phyloP scores from a whole-genome alignment of 352 stramenopile species.

The Phytophthora sp. region DNA sequence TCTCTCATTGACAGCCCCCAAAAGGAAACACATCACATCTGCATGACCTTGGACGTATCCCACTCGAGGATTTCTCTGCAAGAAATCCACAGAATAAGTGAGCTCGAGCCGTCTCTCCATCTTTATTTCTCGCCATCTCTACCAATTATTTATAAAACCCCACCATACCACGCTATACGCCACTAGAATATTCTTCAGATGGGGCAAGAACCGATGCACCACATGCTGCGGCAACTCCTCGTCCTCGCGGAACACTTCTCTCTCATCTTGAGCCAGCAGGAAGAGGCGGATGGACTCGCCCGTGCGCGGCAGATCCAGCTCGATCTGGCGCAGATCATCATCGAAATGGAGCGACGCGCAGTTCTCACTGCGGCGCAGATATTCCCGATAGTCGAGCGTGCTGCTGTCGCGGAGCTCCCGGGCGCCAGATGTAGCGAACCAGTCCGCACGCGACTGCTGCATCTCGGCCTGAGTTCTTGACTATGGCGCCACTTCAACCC shows the following conservation, averaged over 20 bases:
- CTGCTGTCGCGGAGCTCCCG: slow-evolving; percentile 42
- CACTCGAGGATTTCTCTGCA: slow-evolving; percentile 67
- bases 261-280: slow-evolving; percentile 38
- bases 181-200: slow-evolving; percentile 60
- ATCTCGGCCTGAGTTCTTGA: slow-evolving; percentile 20
- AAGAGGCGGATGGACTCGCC: slow-evolving; percentile 61
- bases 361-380: slow-evolving; percentile 38
- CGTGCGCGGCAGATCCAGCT: slow-evolving; percentile 70
- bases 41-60: slow-evolving; percentile 80
- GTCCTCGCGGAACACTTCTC: slow-evolving; percentile 12
- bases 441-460: slow-evolving; percentile 40
- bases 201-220: slow-evolving; percentile 38
- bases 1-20: slow-evolving; percentile 50
- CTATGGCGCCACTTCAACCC: slow-evolving; percentile 23
- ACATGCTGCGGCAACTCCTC: slow-evolving; percentile 32
- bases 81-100: neutral
- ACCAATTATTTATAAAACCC: neutral
- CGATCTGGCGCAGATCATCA: slow-evolving; percentile 73
- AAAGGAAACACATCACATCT: slow-evolving; percentile 73
- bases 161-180: slow-evolving; percentile 63
- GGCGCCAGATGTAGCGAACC: slow-evolving; percentile 54
- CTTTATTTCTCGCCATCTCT: neutral
- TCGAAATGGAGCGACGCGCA: slow-evolving; percentile 41
- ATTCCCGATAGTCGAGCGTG: slow-evolving; percentile 49
- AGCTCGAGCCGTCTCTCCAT: neutral